A percentile compares a stretch with the other conserved stretches of the same genome.
phyloP scores from a whole-genome alignment of 257 asterid species.

The Capsicum pubescens region DNA sequence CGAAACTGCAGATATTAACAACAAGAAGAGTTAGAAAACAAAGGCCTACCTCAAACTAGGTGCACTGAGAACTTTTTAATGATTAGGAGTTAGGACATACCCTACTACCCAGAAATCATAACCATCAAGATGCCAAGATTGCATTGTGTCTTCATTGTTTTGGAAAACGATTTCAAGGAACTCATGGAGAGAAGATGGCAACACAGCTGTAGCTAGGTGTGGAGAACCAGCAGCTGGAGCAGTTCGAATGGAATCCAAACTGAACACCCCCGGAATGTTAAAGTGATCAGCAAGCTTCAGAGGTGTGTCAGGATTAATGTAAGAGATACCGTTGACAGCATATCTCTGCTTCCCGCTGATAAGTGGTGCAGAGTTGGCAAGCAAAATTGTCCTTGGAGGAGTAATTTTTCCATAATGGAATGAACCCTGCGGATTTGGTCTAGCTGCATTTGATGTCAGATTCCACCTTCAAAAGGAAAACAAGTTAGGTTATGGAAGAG shows the following conservation, averaged over 20 bases:
- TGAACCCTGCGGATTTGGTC: conserved; percentile 70
- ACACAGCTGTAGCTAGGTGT: conserved; percentile 48
- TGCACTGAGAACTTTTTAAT: no score
- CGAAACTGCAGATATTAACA: conserved; percentile 32
- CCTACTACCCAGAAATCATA: conserved; percentile 61
- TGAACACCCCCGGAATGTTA: conserved; percentile 56
- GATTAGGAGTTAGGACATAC: conserved; percentile 29
- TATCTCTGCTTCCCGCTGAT: conserved; percentile 45
- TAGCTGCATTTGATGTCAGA: conserved; percentile 55
- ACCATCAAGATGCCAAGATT: conserved; percentile 70
- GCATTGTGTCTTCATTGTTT: conserved; percentile 47
- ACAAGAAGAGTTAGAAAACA: not conserved
- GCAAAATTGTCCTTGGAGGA: conserved; percentile 50
- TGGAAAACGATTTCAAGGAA: conserved; percentile 58
- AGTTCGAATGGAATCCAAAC: conserved; percentile 43
- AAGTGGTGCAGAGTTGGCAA: conserved; percentile 47
- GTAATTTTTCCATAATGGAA: conserved; percentile 53
- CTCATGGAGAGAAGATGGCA: conserved; percentile 53
- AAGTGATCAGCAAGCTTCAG: conserved; percentile 58
- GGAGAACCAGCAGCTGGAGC: conserved; percentile 36
- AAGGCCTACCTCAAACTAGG: not conserved
- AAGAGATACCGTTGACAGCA: conserved; percentile 51
- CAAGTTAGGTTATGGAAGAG: not conserved
- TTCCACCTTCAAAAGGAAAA: conserved; percentile 50
- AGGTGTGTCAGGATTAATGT: conserved; percentile 54